Base-by-base conservation (phyloP, 139 green algal species). In the Micractinium conductrix region DNA sequence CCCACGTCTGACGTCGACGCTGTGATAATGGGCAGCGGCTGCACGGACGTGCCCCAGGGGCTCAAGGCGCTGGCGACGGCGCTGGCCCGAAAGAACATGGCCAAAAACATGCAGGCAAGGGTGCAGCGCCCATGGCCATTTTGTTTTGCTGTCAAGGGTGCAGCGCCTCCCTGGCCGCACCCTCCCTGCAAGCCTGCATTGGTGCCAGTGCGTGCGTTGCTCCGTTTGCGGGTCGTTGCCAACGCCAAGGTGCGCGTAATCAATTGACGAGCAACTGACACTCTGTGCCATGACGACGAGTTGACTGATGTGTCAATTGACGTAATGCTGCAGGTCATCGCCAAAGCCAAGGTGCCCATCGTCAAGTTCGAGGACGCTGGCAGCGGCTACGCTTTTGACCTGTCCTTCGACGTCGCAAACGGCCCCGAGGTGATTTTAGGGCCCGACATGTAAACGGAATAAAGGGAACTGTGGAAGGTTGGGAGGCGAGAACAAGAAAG, bases 1-100 rank as follows among this genome's bases (percentile, higher is more conserved):
- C 97, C 97, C 16, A 98, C 94, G 9, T 96, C 90, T 12, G 97
- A 99, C 88, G 92, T 98, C 28, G 97, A 99, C 87, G 81, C 95
- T 38, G 96, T 99, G 2, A 88, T 99, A 6, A 80, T 96, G 26
- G 81, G 87, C 58, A 86, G 55, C 30, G 84, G 85, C 28, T 89
- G 84, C 78, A 63, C 5, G n/a, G 84, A 97, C 83, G 75, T 96
- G 1, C 79, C 78, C 19, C 50, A 78, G 30, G 92, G 63, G 6
- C 89, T 99, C 0, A 94, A 93, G 65, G 94, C 94, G 6, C 79
- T 99, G 28, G 93, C 92, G 0, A 89, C 78, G 1, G 75, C 83
- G n/a, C 89, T 98, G 30, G 35, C 43, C 26, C 79, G 89, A 17
- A 87, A 84, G 62, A 68, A 83, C 19, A 86, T 98, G 69, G 95